Conservation (phyloP, 106 monocot species). For the Dendrobium officinale region DNA sequence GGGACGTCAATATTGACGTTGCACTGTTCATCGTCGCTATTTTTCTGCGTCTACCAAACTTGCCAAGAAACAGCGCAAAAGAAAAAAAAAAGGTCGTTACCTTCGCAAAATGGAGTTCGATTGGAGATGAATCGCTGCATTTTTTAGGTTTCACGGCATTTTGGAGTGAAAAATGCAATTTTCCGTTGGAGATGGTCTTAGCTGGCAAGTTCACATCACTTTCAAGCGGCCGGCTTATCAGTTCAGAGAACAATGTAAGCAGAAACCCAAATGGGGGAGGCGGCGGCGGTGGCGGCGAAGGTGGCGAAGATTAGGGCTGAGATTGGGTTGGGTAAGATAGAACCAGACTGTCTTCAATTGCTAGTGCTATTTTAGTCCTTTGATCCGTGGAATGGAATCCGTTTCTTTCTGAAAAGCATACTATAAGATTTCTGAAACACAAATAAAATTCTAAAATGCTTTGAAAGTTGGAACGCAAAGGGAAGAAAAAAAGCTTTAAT, state of each 20-base stretch:
- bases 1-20: too few relatives aligned
- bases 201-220: constrained; percentile 35
- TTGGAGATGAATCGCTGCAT: too few relatives aligned
- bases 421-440: background rate
- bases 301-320: constrained; percentile 24
- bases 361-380: constrained; percentile 31
- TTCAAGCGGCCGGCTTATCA: constrained; percentile 2
- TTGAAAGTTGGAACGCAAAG: background rate
- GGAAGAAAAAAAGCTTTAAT: background rate
- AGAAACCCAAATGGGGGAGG: constrained; percentile 33
- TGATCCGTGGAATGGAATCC: constrained; percentile 13
- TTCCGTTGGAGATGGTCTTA: too few relatives aligned
- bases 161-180: too few relatives aligned
- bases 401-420: constrained; percentile 23
- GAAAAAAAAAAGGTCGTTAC: too few relatives aligned
- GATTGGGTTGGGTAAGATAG: constrained; percentile 23
- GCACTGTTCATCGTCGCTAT: too few relatives aligned
- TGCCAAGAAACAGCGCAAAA: too few relatives aligned
- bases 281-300: constrained; percentile 54
- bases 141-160: too few relatives aligned
- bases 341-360: constrained; percentile 52
- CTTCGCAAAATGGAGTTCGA: too few relatives aligned
- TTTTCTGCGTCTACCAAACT: too few relatives aligned
- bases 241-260: constrained; percentile 14
- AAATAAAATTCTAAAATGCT: too few relatives aligned